Conservation (phyloP, 768 basidiomycete species). For the Lentinula guzmanii region DNA sequence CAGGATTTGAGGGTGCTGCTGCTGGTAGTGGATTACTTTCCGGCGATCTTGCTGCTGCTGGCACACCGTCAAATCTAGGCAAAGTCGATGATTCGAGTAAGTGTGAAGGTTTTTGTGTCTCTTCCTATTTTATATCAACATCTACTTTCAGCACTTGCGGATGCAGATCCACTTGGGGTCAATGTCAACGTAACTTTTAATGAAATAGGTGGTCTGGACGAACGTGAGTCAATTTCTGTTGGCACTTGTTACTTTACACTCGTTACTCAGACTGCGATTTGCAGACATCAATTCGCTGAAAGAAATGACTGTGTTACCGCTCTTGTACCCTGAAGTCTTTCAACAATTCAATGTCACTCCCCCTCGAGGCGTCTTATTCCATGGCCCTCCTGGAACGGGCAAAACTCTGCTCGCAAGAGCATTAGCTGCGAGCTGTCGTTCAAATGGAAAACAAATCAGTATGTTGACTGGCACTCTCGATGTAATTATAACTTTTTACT, state of each 20-base stretch:
- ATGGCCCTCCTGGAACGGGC: conserved; percentile 98
- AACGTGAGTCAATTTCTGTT: conserved; percentile 49
- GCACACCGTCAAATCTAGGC: conserved; percentile 81
- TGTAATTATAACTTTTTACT: no score
- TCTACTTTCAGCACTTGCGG: conserved; percentile 63
- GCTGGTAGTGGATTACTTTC: conserved; percentile 55
- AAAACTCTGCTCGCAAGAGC: conserved; percentile 94
- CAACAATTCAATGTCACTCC: conserved; percentile 92
- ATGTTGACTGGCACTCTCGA: conserved; percentile 22
- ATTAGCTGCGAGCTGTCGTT: conserved; percentile 86
- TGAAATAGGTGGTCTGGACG: conserved; percentile 93
- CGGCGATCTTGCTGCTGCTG: conserved; percentile 62
- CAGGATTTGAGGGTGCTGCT: conserved; percentile 47
- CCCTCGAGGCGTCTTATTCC: conserved; percentile 93
- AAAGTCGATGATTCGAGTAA: conserved; percentile 75
- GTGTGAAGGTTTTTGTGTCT: conserved; percentile 17
- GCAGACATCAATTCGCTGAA: conserved; percentile 93
- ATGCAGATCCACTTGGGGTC: conserved; percentile 93
- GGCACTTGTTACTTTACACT: not conserved
- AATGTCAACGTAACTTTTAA: conserved; percentile 94
- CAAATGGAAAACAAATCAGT: conserved; percentile 86
- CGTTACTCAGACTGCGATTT: not conserved
- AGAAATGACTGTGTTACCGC: conserved; percentile 95
- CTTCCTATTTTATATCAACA: not conserved
- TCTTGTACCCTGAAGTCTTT: conserved; percentile 96